Conservation (phyloP, 352 stramenopile species). For the Phytopythium sindhum region DNA sequence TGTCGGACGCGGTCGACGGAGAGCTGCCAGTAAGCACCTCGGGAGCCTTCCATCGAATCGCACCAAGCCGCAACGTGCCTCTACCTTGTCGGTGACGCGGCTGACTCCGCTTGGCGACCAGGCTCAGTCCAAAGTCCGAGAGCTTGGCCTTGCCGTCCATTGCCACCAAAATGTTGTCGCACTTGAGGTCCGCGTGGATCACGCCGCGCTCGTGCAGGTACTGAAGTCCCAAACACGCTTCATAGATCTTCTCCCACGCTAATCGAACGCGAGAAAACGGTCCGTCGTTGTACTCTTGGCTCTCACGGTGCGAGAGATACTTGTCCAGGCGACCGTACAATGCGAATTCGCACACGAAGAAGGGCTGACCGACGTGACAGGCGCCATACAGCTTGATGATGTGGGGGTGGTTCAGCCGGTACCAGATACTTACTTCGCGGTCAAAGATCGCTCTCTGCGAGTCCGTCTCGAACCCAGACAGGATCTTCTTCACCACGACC, state of each 20-base stretch:
- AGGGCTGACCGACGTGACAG: conserved; percentile 25
- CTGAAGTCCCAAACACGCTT: conserved; percentile 19
- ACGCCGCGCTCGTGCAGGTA: conserved; percentile 17
- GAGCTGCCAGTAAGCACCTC: conserved; percentile 10
- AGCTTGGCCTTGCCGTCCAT: conserved; percentile 16
- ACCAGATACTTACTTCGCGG: conserved; percentile 29
- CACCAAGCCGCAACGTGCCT: neutral
- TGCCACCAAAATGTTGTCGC: conserved; percentile 23
- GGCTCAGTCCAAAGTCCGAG: conserved; percentile 22
- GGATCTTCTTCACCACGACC: conserved; percentile 14
- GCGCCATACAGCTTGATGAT: neutral
- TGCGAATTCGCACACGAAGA: conserved; percentile 20
- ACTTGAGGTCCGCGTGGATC: conserved; percentile 26
- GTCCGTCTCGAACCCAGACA: neutral
- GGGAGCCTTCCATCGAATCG: conserved; percentile 24
- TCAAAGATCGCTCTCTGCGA: conserved; percentile 9
- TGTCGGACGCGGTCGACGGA: conserved; percentile 21
- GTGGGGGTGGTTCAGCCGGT: conserved; percentile 17
- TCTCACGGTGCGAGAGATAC: conserved; percentile 12
- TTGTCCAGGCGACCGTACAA: conserved; percentile 11
- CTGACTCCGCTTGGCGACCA: conserved; percentile 4
- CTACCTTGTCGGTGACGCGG: neutral
- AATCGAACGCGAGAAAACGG: conserved; percentile 1
- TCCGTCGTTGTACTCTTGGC: neutral
- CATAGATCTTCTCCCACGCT: conserved; percentile 17